These are phyloP conservation scores for Artemisia tridentata DNA, from an alignment of 129 eudicot genomes.

Conservation along the genomic window DNA sequence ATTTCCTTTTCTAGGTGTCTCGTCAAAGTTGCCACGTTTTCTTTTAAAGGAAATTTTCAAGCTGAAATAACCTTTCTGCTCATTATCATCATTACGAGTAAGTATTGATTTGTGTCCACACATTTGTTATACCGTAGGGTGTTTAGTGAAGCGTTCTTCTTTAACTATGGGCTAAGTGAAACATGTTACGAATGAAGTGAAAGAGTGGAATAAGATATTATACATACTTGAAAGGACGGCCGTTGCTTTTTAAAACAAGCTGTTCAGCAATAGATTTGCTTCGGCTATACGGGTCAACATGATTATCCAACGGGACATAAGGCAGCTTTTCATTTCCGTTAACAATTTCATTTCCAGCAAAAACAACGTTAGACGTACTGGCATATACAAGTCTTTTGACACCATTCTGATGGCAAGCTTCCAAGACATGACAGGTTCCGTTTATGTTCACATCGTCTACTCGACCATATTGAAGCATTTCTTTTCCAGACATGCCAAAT, in stretches of 20 bases:
- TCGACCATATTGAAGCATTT: constrained; percentile 91
- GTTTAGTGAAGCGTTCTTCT: background rate
- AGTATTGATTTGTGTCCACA: constrained; percentile 9
- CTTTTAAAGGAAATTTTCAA: background rate
- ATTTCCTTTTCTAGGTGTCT: constrained; percentile 11
- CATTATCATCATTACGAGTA: constrained; percentile 15
- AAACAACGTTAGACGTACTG: constrained; percentile 88
- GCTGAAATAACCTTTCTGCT: constrained; percentile 8
- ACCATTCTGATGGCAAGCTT: constrained; percentile 69
- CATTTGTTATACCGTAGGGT: background rate
- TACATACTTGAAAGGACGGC: constrained; percentile 76
- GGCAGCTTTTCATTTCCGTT: constrained; percentile 85
- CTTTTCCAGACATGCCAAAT: constrained; percentile 97
- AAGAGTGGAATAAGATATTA: background rate
- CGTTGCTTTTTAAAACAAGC: constrained; percentile 67
- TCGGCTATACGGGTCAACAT: constrained; percentile 85
- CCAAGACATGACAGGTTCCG: constrained; percentile 82
- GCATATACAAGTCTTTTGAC: constrained; percentile 79
- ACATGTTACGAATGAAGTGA: constrained; percentile 7
- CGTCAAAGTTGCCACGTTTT: constrained; percentile 6
- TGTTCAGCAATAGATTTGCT: constrained; percentile 95
- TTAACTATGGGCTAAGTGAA: constrained; percentile 6
- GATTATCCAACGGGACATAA: constrained; percentile 71
- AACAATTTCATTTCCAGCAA: constrained; percentile 81
- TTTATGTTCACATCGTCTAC: constrained; percentile 77